Percentiles rank a stretch among this genome's conserved stretches.
Evolutionary conservation across 2,329 filamentous ascomycete genomes (phyloP).

Genomic region (Paraphoma chrysanthemicola): DNA sequence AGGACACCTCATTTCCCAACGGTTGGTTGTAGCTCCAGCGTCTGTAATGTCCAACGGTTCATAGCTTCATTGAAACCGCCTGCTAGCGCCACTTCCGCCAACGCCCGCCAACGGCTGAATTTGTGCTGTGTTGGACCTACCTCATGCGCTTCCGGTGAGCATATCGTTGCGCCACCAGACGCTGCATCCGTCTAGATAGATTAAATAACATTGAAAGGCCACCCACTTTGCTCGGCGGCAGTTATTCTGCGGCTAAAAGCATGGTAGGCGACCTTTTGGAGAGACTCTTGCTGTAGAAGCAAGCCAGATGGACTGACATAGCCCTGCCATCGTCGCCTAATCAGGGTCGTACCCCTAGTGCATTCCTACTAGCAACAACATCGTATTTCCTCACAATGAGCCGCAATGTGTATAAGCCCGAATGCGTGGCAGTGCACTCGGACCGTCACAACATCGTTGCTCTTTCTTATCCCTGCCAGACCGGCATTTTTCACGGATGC

Average conservation of each 20-base stretch:
- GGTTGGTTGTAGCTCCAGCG: conserved; percentile 3
- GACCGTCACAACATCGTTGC: not conserved
- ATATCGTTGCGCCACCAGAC: not conserved
- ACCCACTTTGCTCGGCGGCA: not conserved
- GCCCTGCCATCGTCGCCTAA: not conserved
- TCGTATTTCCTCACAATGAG: not conserved
- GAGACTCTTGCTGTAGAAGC: no score
- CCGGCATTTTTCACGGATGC: no score
- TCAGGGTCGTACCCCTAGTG: not conserved
- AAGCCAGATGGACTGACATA: no score
- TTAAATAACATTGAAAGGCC: conserved; percentile 4
- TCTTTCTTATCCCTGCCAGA: not conserved
- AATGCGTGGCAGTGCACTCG: not conserved
- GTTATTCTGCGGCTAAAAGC: not conserved
- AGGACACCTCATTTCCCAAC: conserved; percentile 5
- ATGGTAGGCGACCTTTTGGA: not conserved
- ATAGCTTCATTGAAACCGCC: conserved; percentile 23
- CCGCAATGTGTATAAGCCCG: no score
- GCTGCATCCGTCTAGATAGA: not conserved
- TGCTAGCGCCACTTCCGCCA: conserved; percentile 11
- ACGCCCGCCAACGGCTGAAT: not conserved
- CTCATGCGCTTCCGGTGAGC: not conserved
- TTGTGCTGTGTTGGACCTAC: not conserved
- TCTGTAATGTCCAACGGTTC: conserved; percentile 4
- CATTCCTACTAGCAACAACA: not conserved